Percentiles rank a stretch among this genome's conserved stretches.
Conservation (phyloP, 352 stramenopile species). For the Phytophthora chlamydospora region DNA sequence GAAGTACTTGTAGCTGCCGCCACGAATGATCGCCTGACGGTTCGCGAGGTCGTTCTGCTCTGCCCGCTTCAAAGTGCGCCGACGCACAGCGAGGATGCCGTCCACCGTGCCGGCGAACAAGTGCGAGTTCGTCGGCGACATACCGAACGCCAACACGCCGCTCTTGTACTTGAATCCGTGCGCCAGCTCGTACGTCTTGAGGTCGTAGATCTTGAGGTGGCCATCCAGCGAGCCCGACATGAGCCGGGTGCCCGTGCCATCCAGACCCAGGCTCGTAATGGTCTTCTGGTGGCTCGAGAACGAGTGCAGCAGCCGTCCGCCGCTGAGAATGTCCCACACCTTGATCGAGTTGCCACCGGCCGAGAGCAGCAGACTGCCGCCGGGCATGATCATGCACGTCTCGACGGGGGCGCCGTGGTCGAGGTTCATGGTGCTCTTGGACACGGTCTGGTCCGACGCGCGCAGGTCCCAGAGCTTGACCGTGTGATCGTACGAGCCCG, state of each 20-base stretch:
- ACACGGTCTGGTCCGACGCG: conserved; percentile 65
- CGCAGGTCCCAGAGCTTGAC: conserved; percentile 93
- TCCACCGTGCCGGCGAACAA: conserved; percentile 80
- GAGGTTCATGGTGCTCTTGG: conserved; percentile 61
- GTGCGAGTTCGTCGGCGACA: conserved; percentile 88
- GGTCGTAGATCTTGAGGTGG: conserved; percentile 94
- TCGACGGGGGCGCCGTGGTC: conserved; percentile 91
- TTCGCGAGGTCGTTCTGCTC: conserved; percentile 73
- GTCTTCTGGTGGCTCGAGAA: conserved; percentile 95
- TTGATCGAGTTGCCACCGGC: conserved; percentile 91
- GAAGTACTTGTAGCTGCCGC: conserved; percentile 91
- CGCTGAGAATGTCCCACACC: conserved; percentile 93
- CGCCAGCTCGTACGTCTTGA: conserved; percentile 91
- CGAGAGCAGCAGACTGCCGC: conserved; percentile 82
- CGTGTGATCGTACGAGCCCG: conserved; percentile 93
- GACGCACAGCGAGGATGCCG: conserved; percentile 83
- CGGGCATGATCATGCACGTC: conserved; percentile 85
- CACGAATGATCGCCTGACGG: conserved; percentile 76
- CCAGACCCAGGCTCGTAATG: conserved; percentile 91
- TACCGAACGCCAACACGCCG: conserved; percentile 79
- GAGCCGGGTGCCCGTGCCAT: conserved; percentile 89
- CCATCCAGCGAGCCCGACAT: conserved; percentile 91
- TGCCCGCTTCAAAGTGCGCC: conserved; percentile 71
- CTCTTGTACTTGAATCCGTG: conserved; percentile 91
- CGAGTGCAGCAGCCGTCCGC: conserved; percentile 84